Conservation (phyloP, 1,139 yeast genomes). For the Debaryomycetaceae sp. region DNA sequence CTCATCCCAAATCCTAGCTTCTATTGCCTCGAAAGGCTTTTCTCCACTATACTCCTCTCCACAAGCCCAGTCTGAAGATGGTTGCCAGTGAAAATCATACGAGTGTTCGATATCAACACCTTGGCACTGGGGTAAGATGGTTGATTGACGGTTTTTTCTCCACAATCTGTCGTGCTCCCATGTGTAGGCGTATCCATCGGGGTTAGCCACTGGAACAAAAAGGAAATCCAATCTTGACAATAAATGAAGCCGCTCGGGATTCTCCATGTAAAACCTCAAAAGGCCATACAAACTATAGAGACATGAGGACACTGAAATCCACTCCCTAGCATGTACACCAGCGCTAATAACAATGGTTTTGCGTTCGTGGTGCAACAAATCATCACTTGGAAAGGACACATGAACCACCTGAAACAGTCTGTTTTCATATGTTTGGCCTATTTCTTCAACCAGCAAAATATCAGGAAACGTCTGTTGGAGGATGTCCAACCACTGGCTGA, state of each 20-base stretch:
- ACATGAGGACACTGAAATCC: slow-evolving; percentile 76
- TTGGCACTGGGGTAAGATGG: slow-evolving; percentile 61
- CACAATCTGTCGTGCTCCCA: slow-evolving; percentile 81
- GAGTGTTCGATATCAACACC: slow-evolving; percentile 90
- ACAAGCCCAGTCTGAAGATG: slow-evolving; percentile 67
- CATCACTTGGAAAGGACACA: slow-evolving; percentile 44
- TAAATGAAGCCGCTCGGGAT: slow-evolving; percentile 30
- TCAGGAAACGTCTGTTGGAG: slow-evolving; percentile 55
- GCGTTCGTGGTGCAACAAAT: slow-evolving; percentile 44
- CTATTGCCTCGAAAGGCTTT: slow-evolving; percentile 71
- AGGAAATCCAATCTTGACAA: slow-evolving; percentile 56
- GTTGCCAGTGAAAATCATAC: slow-evolving; percentile 70
- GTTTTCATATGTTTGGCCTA: slow-evolving; percentile 76
- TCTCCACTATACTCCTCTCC: slow-evolving; percentile 83
- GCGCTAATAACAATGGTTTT: slow-evolving; percentile 77
- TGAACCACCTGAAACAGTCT: slow-evolving; percentile 67
- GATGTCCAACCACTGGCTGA: slow-evolving; percentile 68
- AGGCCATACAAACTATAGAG: slow-evolving; percentile 59
- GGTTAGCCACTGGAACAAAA: slow-evolving; percentile 80
- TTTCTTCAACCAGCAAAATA: slow-evolving; percentile 53
- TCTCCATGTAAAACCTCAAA: slow-evolving; percentile 46
- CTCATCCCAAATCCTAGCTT: slow-evolving; percentile 60
- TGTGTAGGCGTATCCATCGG: slow-evolving; percentile 85
- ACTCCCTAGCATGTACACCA: slow-evolving; percentile 88
- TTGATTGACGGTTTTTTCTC: slow-evolving; percentile 84